Percentiles rank a stretch among this genome's conserved stretches.
These are phyloP conservation scores for Cyanidium caldarium DNA, from an alignment of 23 red algal genomes.

Conservation along the genomic window DNA sequence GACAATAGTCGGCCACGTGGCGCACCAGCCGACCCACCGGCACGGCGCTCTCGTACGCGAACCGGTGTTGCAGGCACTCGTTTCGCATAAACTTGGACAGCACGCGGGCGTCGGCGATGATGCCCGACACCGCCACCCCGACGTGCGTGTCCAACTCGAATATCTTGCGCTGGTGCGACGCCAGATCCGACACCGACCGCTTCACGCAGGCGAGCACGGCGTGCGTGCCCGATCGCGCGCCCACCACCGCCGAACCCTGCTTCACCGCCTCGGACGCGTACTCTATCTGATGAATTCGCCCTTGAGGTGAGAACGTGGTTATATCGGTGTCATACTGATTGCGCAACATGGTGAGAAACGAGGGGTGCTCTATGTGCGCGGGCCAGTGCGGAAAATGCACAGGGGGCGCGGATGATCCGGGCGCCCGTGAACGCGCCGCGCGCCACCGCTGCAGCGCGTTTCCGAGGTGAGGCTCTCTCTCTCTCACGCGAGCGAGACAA, in stretches of 20 bases:
- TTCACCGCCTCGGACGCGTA: constrained; percentile 99
- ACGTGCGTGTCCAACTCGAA: constrained; percentile 80
- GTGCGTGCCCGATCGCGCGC: constrained; percentile 67
- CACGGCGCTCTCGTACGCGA: constrained; percentile 69
- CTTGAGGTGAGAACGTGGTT: constrained; percentile 90
- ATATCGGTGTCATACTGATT: constrained; percentile 99
- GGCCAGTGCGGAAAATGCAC: too few relatives aligned
- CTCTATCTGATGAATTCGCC: constrained; percentile 88
- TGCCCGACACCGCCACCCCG: constrained; percentile 78
- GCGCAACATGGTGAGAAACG: constrained; percentile 95
- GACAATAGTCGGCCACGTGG: constrained; percentile 81
- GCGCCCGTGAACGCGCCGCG: too few relatives aligned
- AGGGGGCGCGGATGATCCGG: too few relatives aligned
- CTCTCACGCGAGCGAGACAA: too few relatives aligned
- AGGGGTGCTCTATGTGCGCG: too few relatives aligned
- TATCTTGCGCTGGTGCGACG: constrained; percentile 85
- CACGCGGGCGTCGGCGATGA: constrained; percentile 85
- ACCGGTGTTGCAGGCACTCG: constrained; percentile 85
- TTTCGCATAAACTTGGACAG: constrained; percentile 73
- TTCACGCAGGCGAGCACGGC: constrained; percentile 88
- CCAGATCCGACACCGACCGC: constrained; percentile 79
- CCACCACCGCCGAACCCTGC: constrained; percentile 89
- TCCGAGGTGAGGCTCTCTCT: too few relatives aligned
- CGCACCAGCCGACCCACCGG: constrained; percentile 60
- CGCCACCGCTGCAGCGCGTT: too few relatives aligned